Evolutionary conservation across 108 stramenopile genomes (phyloP).

Genomic region (Skeletonema tropicum): DNA sequence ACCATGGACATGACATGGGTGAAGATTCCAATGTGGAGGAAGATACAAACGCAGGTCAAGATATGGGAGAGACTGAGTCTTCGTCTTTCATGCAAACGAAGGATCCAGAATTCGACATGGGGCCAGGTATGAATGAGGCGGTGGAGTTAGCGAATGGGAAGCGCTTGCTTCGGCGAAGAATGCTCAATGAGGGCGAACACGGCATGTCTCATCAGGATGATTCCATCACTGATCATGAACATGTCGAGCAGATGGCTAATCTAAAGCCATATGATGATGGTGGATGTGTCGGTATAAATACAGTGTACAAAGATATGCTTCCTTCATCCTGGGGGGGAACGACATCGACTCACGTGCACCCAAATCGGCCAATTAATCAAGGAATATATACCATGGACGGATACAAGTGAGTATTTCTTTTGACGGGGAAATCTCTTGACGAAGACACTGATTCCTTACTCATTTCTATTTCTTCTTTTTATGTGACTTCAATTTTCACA

Average conservation of each 20-base stretch:
- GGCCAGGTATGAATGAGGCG: neutral
- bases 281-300: neutral
- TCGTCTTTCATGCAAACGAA: neutral
- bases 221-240: neutral
- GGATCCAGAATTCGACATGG: neutral
- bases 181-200: neutral
- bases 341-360: neutral
- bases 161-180: neutral
- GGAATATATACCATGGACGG: constrained; percentile 1
- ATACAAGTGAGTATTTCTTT: neutral
- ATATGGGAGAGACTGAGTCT: neutral
- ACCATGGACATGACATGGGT: neutral
- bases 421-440: neutral
- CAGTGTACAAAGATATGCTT: constrained; percentile 5
- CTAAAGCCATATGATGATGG: neutral
- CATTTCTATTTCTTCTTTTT: neutral
- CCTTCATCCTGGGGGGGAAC: neutral
- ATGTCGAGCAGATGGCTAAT: neutral
- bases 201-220: neutral
- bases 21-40: neutral
- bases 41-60: neutral
- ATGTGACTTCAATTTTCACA: neutral
- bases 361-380: neutral
- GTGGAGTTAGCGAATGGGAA: neutral
- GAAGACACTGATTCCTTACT: neutral